These are phyloP conservation scores for Aureobasidium sp. DNA, from an alignment of 2,329 filamentous ascomycete species.

Conservation along the genomic window DNA sequence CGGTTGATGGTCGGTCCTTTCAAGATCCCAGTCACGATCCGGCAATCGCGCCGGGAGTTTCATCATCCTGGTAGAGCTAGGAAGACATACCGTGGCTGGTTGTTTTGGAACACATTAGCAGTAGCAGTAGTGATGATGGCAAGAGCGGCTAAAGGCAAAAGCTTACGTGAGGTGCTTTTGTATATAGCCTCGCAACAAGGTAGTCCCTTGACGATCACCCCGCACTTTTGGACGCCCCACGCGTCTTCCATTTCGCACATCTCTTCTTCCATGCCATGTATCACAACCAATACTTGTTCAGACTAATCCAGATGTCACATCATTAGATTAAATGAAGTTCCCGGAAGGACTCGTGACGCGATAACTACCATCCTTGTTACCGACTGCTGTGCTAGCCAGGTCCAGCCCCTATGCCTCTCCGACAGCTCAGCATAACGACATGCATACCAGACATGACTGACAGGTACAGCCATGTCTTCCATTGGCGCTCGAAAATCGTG, in stretches of 20 bases:
- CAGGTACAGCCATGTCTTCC: background rate
- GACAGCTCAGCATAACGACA: background rate
- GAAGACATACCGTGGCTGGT: background rate
- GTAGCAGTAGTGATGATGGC: background rate
- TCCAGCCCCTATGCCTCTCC: background rate
- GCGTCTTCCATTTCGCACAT: background rate
- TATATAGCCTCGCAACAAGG: background rate
- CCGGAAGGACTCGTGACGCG: background rate
- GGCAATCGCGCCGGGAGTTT: no score
- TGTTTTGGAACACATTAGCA: background rate
- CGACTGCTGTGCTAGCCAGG: background rate
- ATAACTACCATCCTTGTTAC: background rate
- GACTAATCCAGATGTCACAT: background rate
- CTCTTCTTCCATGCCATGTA: background rate
- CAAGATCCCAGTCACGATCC: background rate
- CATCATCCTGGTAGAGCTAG: no score
- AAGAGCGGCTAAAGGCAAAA: background rate
- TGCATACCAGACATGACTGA: background rate
- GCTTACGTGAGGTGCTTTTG: background rate
- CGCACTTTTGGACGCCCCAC: background rate
- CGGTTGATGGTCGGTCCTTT: background rate
- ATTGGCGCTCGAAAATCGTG: background rate
- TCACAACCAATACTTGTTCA: background rate
- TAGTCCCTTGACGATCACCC: slow-evolving; percentile 3
- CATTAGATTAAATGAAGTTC: background rate